Conservation (phyloP, 352 stramenopile species). For the Phytophthora fragariae region DNA sequence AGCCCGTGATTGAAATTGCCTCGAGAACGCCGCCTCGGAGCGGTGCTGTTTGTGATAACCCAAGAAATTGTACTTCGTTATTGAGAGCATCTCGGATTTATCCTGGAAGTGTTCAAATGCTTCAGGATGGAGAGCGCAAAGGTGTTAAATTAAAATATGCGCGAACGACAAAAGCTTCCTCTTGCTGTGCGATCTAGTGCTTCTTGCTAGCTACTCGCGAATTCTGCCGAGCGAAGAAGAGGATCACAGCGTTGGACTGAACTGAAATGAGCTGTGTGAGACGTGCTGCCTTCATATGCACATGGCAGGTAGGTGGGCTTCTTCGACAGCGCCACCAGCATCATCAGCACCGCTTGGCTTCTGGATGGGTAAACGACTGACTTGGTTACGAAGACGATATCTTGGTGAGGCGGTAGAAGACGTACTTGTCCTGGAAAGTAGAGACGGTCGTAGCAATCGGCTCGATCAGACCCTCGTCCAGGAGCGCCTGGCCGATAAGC, state of each 20-base stretch:
- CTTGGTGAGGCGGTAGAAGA: constrained; percentile 83
- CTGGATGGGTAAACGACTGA: constrained; percentile 17
- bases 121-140: background rate
- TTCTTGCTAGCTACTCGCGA: constrained; percentile 16
- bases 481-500: constrained; percentile 77
- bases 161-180: constrained; percentile 44
- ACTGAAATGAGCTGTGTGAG: constrained; percentile 10
- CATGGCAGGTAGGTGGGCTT: constrained; percentile 8
- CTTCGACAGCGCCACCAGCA: constrained; percentile 7
- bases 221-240: constrained; percentile 9
- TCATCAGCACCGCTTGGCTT: constrained; percentile 15
- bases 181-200: constrained; percentile 8
- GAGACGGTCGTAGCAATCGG: constrained; percentile 73
- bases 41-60: constrained; percentile 9
- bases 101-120: background rate
- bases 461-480: constrained; percentile 85
- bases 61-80: constrained; percentile 5
- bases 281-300: constrained; percentile 34
- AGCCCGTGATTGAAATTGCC: background rate
- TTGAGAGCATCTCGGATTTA: background rate
- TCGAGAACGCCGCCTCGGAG: background rate
- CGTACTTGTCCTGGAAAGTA: constrained; percentile 89
- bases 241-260: constrained; percentile 6
- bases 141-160: constrained; percentile 56
- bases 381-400: constrained; percentile 46